Base-by-base conservation (phyloP, 345 rosid genomes). In the Salix dunnii region DNA sequence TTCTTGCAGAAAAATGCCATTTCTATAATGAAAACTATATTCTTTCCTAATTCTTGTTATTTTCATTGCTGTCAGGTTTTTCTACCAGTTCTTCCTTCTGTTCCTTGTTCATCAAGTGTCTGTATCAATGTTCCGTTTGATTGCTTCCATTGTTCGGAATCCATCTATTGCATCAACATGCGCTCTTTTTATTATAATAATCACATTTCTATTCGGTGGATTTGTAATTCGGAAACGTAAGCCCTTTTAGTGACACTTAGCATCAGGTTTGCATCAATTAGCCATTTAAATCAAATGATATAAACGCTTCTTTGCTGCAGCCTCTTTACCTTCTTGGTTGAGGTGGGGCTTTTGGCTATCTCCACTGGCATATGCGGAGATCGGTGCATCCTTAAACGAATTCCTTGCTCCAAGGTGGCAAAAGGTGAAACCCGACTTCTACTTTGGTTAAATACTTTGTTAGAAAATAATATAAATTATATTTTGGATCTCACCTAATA, bases 341-440 rank as follows among this genome's bases (percentile, higher is more conserved):
- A 20, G 55, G 62, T 89, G 88, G 90, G 89, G 80, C 10, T 89
- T 87, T 76, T 86, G 90, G 92, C 16, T 86, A 60, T 87, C 89
- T 21, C 88, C 90, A 28, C n/a, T 87, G 1, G 68, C 88, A 20
- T 89, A 87, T 73, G 84, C 82, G 3, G 90, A 86, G 79, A 86
- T 87, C 36, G 89, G 76, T 11, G 31, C 80, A 4, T 72, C 87
- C 1, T 17, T 87, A 21, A 87, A 89, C 51, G 92, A 89, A 71
- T 87, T 89, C 74, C 92, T 79, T 0, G 82, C 88, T 30, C 92
- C 85, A 18, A 78, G 90, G 71, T 89, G 92, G 92, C 82, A 81
- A 75, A 69, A 89, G 89, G 91, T 87, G 72, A 77, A 58, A 38
- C 30, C 31, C 38, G 36, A 48, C 72, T 43, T 31, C 27, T 65